Evolutionary conservation across 106 monocot species (phyloP), one percentile per base, ranked within the genome.

Genomic region (Dioscorea alata): DNA sequence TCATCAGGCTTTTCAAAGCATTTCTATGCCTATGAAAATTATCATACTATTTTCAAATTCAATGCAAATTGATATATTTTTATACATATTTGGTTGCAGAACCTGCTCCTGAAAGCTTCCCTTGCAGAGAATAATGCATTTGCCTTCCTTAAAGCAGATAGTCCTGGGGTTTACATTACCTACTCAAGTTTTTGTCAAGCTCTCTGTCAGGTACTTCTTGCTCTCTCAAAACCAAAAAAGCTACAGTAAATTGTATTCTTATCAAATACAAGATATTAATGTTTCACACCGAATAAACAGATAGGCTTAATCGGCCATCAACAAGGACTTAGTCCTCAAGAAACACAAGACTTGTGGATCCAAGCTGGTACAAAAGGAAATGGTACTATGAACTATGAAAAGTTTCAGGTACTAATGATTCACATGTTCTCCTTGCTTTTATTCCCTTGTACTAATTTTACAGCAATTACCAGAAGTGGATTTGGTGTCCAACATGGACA

Each of bases 101-200:
- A 86, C 79, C 59, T 82, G 59, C 77, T 92, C 8, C 60, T 67
- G 23, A 69, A 73, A 59, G 85, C 92, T 33, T 83, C 89, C 57
- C 79, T 89, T 54, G 71, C 84, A 23, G 92, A 92, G 77, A 75
- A 83, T 4, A 77, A 83, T 79, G 89, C 97, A 65, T 97, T 86
- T 85, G 92, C 82, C 6, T 85, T 97, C 49, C 82, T 97, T 42
- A 97, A 87, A 82, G 92, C 58, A 56, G 97, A 90, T 65, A 85
- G 79, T 69, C 66, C 84, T 35, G 86, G 86, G 67, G 92, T 87
- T 73, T 85, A 71, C 70, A 85, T 97, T 57, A 89, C 92, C 23
- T 92, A 78, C 74, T 75, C 78, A 24, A 71, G 74, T 59, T 97
- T 97, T 69, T 83, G 74, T 61, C 79, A 81, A 72, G 89, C 89